These are phyloP conservation scores for Protomyces inouyei DNA, from an alignment of 1,139 yeast species.

Conservation along the genomic window DNA sequence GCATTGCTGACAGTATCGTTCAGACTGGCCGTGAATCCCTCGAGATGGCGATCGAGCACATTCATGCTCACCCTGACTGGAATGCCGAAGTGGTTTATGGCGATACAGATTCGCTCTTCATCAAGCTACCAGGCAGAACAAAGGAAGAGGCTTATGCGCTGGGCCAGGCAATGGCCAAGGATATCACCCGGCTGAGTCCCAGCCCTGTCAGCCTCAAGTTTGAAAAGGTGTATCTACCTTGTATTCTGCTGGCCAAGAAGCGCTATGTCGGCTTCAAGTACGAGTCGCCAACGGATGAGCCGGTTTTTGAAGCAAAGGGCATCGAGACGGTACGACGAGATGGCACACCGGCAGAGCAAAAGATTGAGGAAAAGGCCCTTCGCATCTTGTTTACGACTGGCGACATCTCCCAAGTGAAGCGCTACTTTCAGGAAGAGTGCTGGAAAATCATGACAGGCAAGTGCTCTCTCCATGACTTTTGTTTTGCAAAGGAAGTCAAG, in stretches of 20 bases:
- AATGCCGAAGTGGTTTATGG: constrained; percentile 95
- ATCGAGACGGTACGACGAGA: constrained; percentile 91
- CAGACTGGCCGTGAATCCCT: constrained; percentile 83
- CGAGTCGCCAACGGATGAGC: constrained; percentile 55
- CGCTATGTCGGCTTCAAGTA: constrained; percentile 83
- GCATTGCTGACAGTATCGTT: constrained; percentile 90
- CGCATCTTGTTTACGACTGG: constrained; percentile 60
- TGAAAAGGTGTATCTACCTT: constrained; percentile 88
- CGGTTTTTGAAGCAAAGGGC: constrained; percentile 90
- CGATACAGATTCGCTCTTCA: constrained; percentile 90
- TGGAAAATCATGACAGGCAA: constrained; percentile 56
- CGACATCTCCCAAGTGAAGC: constrained; percentile 66
- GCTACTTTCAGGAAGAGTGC: constrained; percentile 62
- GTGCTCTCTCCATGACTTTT: constrained; percentile 71
- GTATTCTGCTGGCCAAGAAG: constrained; percentile 76
- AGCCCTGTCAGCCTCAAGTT: constrained; percentile 77
- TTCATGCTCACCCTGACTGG: constrained; percentile 58
- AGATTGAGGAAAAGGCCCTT: constrained; percentile 66
- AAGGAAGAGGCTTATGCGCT: constrained; percentile 68
- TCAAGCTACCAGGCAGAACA: constrained; percentile 78
- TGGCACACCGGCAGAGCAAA: constrained; percentile 88
- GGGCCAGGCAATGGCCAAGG: constrained; percentile 64
- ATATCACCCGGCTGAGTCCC: constrained; percentile 65
- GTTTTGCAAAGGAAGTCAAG: constrained; percentile 86
- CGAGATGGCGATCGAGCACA: constrained; percentile 55